phyloP scores from a whole-genome alignment of 2,329 filamentous ascomycete species.

The Fusarium agapanthi region DNA sequence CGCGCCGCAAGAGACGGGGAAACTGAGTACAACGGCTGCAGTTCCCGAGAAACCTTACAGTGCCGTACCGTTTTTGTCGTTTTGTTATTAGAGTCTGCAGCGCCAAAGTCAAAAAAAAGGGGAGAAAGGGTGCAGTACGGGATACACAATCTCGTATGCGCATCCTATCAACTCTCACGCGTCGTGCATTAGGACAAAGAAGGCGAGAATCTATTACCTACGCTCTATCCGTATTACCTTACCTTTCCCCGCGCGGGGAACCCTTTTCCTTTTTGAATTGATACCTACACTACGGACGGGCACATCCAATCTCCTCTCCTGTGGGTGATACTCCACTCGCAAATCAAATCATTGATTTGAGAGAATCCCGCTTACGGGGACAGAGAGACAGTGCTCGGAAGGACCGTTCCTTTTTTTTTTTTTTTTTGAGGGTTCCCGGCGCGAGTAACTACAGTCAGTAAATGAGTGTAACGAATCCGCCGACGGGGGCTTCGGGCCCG shows the following conservation, averaged over 20 bases:
- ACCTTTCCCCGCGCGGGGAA: background rate
- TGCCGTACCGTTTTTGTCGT: background rate
- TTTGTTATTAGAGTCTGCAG: background rate
- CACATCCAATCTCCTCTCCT: background rate
- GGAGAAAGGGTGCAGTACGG: background rate
- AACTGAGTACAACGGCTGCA: background rate
- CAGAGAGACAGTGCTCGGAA: conserved; percentile 4
- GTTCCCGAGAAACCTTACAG: background rate
- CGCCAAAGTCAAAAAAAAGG: background rate
- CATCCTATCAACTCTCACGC: conserved; percentile 6
- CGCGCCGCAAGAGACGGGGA: conserved; percentile 4
- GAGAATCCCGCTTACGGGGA: conserved; percentile 11
- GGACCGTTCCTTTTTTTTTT: conserved; percentile 2
- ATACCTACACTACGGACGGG: background rate
- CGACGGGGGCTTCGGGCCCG: conserved; percentile 59
- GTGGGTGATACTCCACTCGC: conserved; percentile 3
- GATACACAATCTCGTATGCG: background rate
- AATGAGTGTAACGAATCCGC: conserved; percentile 65
- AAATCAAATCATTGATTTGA: conserved; percentile 10
- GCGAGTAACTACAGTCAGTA: background rate
- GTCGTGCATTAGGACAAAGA: conserved; percentile 6
- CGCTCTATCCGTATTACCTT: background rate
- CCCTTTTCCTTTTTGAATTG: background rate
- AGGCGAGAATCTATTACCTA: conserved; percentile 1
- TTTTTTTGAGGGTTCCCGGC: background rate